Base-by-base conservation (phyloP, 2,329 filamentous ascomycete genomes). In the Arthrobotrys megalospora region DNA sequence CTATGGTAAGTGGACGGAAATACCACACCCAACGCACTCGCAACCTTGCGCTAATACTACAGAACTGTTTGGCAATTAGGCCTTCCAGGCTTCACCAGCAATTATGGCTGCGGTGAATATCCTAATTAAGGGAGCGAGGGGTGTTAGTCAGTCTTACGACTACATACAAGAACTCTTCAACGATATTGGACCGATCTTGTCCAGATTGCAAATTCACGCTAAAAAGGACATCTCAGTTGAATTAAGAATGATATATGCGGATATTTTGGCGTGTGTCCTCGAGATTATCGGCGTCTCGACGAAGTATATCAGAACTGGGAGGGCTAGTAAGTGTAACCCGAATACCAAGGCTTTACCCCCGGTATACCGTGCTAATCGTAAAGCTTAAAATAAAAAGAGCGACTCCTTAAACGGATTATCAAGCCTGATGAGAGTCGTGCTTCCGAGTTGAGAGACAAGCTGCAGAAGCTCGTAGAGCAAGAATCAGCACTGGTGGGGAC, bases 241-340 rank as follows among this genome's bases (percentile, higher is more conserved):
- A 8, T 16, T 73, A 4, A 52, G 16, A 7, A 14, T 11, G 1
- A 19, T 73, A 7, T 73, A 38, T 45, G 19, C 41, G 6, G 41
- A 60, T 12, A 67, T 75, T 21, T 34, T 75, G 3, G 45, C 63
- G 6, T 75, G 70, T 36, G 50, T 63, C 4, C 11, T 75, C 12
- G 70, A 75, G 45, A 68, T 63, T 8, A 43, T 75, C 24, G 70
- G 70, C 0, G 52, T 63, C 16, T 75, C 70, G 19, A 75, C 70
- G 14, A 75, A 68, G 28, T 75, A 71, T 36, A 38, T 71, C 11
- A 43, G 2, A 10, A n/a, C 38, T 1, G 52, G 52, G 0, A 45
- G 66, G 11, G 3, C 10, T 21, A 52, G 45, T 66, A 66, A 66
- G 55, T 12, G 41, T 41, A 10, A 65, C 16, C 8, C n/a, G 14